These are phyloP conservation scores for Debaryomyces udenii DNA, from an alignment of 1,139 yeast genomes.

Conservation along the genomic window DNA sequence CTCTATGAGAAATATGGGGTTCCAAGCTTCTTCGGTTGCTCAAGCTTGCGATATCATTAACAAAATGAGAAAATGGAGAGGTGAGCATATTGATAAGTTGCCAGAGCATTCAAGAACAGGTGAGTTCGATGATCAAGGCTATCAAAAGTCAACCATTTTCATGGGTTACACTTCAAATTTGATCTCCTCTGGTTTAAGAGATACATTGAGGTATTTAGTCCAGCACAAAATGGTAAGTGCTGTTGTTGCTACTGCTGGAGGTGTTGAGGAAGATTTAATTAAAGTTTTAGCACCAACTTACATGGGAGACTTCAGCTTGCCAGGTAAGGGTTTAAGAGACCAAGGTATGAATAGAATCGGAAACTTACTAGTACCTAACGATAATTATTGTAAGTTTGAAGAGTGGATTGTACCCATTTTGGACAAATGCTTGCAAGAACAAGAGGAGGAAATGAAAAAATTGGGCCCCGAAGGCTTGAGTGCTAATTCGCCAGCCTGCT, in stretches of 20 bases:
- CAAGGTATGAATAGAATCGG: constrained; percentile 98
- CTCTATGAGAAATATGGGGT: constrained; percentile 95
- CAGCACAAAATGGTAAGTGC: constrained; percentile 95
- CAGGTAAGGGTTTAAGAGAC: constrained; percentile 82
- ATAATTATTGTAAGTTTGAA: constrained; percentile 94
- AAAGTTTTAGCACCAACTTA: constrained; percentile 96
- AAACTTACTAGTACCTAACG: constrained; percentile 93
- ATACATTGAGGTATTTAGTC: constrained; percentile 83
- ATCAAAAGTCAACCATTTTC: constrained; percentile 85
- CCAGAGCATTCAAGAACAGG: constrained; percentile 75
- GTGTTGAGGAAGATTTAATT: constrained; percentile 95
- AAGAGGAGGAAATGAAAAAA: constrained; percentile 63
- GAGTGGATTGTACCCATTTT: constrained; percentile 97
- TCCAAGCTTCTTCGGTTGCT: constrained; percentile 87
- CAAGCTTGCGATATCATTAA: constrained; percentile 89
- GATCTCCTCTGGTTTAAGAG: constrained; percentile 92
- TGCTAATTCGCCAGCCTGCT: constrained; percentile 51
- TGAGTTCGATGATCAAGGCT: constrained; percentile 77
- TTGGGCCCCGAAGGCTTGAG: constrained; percentile 62
- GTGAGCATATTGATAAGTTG: constrained; percentile 64
- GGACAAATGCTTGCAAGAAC: constrained; percentile 86
- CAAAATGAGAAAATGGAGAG: constrained; percentile 92
- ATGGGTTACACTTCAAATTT: constrained; percentile 97
- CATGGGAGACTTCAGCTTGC: constrained; percentile 84
- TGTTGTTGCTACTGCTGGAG: constrained; percentile 95